Conservation (phyloP, 108 stramenopile genomes). For the Pseudonitzschia delicatissima region DNA sequence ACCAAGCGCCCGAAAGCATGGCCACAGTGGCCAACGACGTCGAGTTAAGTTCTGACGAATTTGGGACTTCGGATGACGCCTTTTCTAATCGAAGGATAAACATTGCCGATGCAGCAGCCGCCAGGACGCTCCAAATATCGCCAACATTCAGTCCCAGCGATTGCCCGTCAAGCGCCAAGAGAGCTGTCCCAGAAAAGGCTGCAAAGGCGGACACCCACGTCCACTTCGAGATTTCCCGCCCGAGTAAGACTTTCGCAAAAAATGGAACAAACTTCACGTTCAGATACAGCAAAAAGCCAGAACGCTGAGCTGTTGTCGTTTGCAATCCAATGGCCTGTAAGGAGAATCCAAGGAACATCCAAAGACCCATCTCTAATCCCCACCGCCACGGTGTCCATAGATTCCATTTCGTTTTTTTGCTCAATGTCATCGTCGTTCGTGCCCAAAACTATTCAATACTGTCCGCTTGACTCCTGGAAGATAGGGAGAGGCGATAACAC, state of each 20-base stretch:
- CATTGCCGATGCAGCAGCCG: conserved; percentile 84
- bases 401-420: neutral
- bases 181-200: conserved; percentile 75
- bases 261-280: conserved; percentile 91
- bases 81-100: conserved; percentile 81
- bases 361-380: conserved; percentile 76
- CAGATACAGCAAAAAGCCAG: conserved; percentile 82
- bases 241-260: conserved; percentile 62
- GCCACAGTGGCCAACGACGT: conserved; percentile 67
- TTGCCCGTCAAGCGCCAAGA: conserved; percentile 60
- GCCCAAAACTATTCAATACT: neutral
- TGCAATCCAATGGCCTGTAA: conserved; percentile 85
- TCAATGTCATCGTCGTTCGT: neutral
- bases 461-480: conserved; percentile 36
- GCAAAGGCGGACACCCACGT: conserved; percentile 76
- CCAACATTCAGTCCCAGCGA: conserved; percentile 47
- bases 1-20: conserved; percentile 52
- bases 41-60: conserved; percentile 66
- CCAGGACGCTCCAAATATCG: conserved; percentile 80
- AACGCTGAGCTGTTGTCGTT: conserved; percentile 79
- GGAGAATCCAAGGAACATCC: conserved; percentile 86
- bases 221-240: conserved; percentile 39
- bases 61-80: conserved; percentile 48
- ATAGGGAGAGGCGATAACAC: conserved; percentile 57
- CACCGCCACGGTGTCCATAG: conserved; percentile 48